These are phyloP conservation scores for Quercus aquifolioides DNA, from an alignment of 306 rosid genomes.

Conservation along the genomic window DNA sequence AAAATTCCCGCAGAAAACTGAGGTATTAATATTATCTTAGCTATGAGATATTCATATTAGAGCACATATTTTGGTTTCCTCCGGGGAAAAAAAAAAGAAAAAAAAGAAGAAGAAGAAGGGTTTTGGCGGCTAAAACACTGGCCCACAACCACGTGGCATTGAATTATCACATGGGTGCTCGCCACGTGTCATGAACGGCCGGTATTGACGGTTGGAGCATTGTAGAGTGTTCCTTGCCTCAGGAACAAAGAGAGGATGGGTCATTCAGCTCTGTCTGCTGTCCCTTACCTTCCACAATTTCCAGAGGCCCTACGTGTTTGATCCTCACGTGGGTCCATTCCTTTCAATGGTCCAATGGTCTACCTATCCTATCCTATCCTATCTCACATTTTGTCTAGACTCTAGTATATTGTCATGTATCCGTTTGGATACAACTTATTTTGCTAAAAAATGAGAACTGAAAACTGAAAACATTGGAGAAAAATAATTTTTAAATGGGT, in stretches of 20 bases:
- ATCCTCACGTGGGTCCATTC: constrained; percentile 2
- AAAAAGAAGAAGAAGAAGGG: background rate
- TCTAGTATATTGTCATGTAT: background rate
- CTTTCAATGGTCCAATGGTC: background rate
- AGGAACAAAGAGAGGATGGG: constrained; percentile 34
- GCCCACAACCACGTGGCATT: background rate
- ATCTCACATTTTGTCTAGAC: background rate
- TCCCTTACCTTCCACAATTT: constrained; percentile 5
- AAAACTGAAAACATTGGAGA: no score
- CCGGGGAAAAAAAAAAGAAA: no score
- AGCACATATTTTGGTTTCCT: no score
- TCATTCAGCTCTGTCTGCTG: constrained; percentile 52
- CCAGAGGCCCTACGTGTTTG: constrained; percentile 26
- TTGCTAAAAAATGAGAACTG: no score
- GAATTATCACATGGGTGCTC: background rate
- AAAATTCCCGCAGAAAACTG: no score
- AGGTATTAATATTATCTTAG: no score
- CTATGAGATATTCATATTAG: no score
- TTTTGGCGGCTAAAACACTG: constrained; percentile 35
- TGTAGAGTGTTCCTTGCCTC: constrained; percentile 25
- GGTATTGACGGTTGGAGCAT: constrained; percentile 53
- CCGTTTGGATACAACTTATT: no score
- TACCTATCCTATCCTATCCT: background rate
- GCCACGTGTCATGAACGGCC: constrained; percentile 47
- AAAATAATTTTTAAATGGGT: no score